Evolutionary conservation across 73 alveolate species (phyloP), one percentile per base, ranked within the genome.

Genomic region (Stentor coeruleus): DNA sequence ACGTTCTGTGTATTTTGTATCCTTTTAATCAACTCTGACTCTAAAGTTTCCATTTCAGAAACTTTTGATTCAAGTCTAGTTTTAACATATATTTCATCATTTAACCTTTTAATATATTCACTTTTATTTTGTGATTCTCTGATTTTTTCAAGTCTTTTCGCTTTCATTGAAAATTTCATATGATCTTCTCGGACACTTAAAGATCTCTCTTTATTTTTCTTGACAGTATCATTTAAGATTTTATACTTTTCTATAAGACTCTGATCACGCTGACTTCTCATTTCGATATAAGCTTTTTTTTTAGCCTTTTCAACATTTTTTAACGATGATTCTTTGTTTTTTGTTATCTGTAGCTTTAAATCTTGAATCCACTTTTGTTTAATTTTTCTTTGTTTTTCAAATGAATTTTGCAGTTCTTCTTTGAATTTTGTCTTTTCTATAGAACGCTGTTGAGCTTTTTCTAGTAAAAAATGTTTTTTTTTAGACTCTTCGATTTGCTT

Each of bases 401-500:
- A 49, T 20, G 20, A 11, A 6, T 11, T 20, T 49, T 6, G 20
- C 6, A 49, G 6, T 11, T 49, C 28, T 49, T 49, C 66, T 49
- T 49, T 6, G 28, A 49, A 20, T 49, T 20, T 49, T 11, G 66
- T 20, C 20, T 49, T 49, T 49, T 49, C 66, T 49, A 85, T 86
- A 40, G 76, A 86, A 40, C 58, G 72, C 73, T 88, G 91, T 81
- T 88, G 96, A 49, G 66, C 66, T 20, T 49, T 20, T 49, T 49
- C 28, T 11, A 49, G 6, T 6, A 49, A 6, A 20, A 11, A 11
- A 11, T 49, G 6, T 20, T 11, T 49, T 49, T 49, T 49, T 49
- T 49, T 6, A 49, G 66, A 11, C 66, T 49, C 20, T 49, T 49
- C 20, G 66, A 49, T 49, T 49, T 49, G 66, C 28, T 49, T 49